Evolutionary conservation across 2,329 filamentous ascomycete genomes (phyloP), one percentile per base, ranked within the genome.

Genomic region (Bipolaris cookei): DNA sequence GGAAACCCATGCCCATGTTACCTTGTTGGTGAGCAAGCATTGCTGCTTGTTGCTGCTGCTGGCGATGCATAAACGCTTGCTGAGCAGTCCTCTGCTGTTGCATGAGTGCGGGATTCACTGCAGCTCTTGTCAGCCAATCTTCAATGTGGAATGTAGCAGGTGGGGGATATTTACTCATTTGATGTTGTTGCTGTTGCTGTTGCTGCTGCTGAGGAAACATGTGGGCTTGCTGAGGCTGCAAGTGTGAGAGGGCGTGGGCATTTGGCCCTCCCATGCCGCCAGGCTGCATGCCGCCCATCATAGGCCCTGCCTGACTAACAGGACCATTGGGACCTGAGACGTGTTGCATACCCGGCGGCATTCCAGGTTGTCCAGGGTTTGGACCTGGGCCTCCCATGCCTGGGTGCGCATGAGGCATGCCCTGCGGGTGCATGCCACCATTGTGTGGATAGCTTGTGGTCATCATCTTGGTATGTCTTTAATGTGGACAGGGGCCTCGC

Each of bases 271-370:
- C 84, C 63, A 79, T 80, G 59, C 88, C 45, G 3, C 45, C 86
- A 28, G 88, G 88, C 62, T 89, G 89, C 86, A 93, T 91, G 56
- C 45, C 45, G 6, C 85, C 88, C 89, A 93, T 91, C 83, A 92
- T 85, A 54, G 87, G 84, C 25, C 83, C 83, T 45, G 84, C 85
- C 68, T 90, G 88, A 73, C 87, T 90, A 64, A 91, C 88, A 73
- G 85, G 84, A 59, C 84, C 86, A 64, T 86, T 87, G 18, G 90
- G 88, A 34, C 86, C 89, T 56, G 90, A 90, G 25, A 89, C 89
- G 59, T 85, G 90, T 67, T 90, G 88, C 77, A 88, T 85, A 65
- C 85, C 86, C 63, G 89, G 88, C 51, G 82, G 83, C 76, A 89
- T 89, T 38, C 86, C 54, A n/a, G 50, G 87, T 72, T 90, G 88